phyloP scores from a whole-genome alignment of 345 rosid species.

The Eucalyptus lansdowneana region DNA sequence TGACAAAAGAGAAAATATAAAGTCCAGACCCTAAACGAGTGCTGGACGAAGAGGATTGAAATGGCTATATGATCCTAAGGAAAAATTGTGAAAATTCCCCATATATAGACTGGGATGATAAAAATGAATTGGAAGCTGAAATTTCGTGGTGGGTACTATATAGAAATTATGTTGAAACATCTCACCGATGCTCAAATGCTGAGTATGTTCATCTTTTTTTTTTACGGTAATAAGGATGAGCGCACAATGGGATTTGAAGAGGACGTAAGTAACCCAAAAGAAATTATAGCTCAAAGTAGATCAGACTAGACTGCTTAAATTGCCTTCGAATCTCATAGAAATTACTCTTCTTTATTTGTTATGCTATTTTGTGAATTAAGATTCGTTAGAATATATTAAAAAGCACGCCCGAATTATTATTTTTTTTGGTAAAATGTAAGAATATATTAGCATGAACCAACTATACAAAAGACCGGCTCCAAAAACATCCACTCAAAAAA shows the following conservation, averaged over 20 bases:
- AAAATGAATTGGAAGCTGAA: background rate
- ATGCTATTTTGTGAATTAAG: background rate
- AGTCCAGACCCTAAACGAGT: background rate
- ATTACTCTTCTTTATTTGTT: background rate
- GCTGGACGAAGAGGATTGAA: background rate
- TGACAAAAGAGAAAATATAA: background rate
- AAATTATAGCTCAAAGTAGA: background rate
- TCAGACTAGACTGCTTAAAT: background rate
- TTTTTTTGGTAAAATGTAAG: too few species aligned
- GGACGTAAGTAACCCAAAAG: background rate
- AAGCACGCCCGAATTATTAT: background rate
- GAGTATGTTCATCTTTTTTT: background rate
- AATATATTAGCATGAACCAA: too few species aligned
- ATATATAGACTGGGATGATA: background rate
- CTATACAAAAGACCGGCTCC: too few species aligned
- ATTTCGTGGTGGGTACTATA: background rate
- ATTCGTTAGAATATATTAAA: background rate
- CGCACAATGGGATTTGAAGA: too few species aligned
- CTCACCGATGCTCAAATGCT: background rate
- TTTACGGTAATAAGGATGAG: background rate
- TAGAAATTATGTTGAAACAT: background rate
- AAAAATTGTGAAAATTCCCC: background rate
- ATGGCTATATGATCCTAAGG: background rate
- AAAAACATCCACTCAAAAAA: too few species aligned
- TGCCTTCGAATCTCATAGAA: background rate